Evolutionary conservation across 345 rosid species (phyloP), one percentile per base, ranked within the genome.

Genomic region (Populus simonii): DNA sequence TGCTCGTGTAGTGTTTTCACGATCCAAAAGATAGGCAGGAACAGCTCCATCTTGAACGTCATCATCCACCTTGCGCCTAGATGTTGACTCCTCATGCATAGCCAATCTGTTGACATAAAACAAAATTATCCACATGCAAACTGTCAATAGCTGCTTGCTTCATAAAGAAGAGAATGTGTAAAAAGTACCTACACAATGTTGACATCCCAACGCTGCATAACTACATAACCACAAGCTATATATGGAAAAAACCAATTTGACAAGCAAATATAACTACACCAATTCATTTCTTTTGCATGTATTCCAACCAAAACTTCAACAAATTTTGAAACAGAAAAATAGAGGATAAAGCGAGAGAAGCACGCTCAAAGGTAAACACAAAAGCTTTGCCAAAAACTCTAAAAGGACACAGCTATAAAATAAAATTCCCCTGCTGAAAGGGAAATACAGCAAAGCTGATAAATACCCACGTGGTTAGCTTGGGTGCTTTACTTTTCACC

Each of bases 11-110:
- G 99, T 96, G 38, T 81, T 82, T 70, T 93, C 98, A 88, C 99
- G 98, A 85, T 96, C 99, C 80, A 96, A 85, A 17, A 96, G 89
- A 86, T 96, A 93, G 68, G 98, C 91, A 78, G 99, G 99, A 85
- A 91, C 80, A 82, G 98, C 98, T 83, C 98, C 99, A n/a, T 96
- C 95, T 16, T 82, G 89, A 65, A 96, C 97, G 55, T 96, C 83
- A 72, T 94, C 98, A 74, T 90, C 99, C 74, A 84, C 89, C 82
- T 91, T 91, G 74, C 99, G 91, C 83, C 97, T 87, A 61, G 87
- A 85, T 29, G 93, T 79, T 71, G 97, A 93, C 85, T 96, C 99
- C 71, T 92, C 98, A 10, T 96, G 98, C 98, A 91, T 91, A 35
- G 88, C 90, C 92, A 96, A 85, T 47, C 98, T 96, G 82, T 79